Percentiles rank a stretch among this genome's conserved stretches.
Conservation (phyloP, 2,329 filamentous ascomycete species). For the Xylariales sp. region DNA sequence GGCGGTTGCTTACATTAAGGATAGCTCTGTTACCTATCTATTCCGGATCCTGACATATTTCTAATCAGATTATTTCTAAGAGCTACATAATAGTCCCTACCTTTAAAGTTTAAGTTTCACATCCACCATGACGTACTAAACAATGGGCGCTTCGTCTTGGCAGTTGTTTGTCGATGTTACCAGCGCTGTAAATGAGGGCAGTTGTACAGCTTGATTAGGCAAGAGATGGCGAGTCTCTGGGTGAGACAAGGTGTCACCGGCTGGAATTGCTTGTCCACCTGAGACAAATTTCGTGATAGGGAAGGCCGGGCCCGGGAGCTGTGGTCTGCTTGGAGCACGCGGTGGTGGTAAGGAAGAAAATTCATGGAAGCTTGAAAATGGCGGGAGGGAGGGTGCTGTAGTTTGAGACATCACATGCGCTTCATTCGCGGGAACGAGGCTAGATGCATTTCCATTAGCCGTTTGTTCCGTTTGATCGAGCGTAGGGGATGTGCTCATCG, state of each 20-base stretch:
- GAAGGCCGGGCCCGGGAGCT: not conserved
- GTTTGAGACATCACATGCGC: not conserved
- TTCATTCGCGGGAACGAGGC: not conserved
- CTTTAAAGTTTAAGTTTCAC: too few species aligned
- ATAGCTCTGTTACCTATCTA: too few species aligned
- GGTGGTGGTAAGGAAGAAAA: not conserved
- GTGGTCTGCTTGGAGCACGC: not conserved
- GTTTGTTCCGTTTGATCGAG: too few species aligned
- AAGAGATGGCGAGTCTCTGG: not conserved
- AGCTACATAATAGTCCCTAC: too few species aligned
- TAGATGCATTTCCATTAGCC: not conserved
- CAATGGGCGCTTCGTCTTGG: not conserved
- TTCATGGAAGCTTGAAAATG: not conserved
- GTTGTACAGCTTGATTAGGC: too few species aligned
- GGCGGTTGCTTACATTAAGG: too few species aligned
- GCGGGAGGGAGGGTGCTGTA: not conserved
- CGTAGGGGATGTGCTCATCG: not conserved
- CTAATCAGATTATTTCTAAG: too few species aligned
- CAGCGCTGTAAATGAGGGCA: constrained; percentile 8
- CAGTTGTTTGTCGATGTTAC: not conserved
- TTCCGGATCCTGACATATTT: too few species aligned
- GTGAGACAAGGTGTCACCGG: too few species aligned
- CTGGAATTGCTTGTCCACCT: too few species aligned
- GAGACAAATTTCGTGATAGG: not conserved
- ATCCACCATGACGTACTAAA: too few species aligned